Evolutionary conservation across 2,329 filamentous ascomycete species (phyloP).

Genomic region (Alternaria burnsii): DNA sequence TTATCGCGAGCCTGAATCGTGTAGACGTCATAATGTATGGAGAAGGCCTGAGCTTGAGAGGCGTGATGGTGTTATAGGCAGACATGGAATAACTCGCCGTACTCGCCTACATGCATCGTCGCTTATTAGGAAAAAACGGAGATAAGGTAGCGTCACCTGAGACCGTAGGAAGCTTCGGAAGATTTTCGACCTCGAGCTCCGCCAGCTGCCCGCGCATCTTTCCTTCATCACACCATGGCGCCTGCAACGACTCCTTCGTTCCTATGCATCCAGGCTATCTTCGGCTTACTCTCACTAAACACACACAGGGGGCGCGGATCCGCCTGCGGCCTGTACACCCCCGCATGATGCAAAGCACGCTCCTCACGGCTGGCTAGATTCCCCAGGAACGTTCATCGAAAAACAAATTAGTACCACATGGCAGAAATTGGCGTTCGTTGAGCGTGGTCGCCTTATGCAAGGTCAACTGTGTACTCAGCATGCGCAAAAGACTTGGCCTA

Average conservation of each 20-base stretch:
- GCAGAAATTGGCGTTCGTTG: conserved; percentile 13
- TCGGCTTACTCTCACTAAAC: conserved; percentile 36
- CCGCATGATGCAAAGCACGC: conserved; percentile 34
- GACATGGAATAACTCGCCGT: background rate
- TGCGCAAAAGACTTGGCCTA: conserved; percentile 19
- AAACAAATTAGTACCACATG: conserved; percentile 26
- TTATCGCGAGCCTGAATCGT: conserved; percentile 7
- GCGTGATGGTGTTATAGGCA: conserved; percentile 3
- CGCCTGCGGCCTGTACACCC: conserved; percentile 24
- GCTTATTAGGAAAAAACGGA: conserved; percentile 5
- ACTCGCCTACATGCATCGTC: background rate
- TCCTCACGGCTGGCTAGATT: conserved; percentile 33
- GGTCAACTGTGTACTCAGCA: conserved; percentile 13
- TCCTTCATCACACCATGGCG: conserved; percentile 33
- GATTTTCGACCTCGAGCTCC: conserved; percentile 11
- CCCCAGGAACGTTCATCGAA: conserved; percentile 21
- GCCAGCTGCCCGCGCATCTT: conserved; percentile 20
- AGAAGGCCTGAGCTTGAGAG: conserved; percentile 6
- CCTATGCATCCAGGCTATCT: conserved; percentile 34
- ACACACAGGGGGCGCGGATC: conserved; percentile 17
- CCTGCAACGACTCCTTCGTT: conserved; percentile 16
- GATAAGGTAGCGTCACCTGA: conserved; percentile 9
- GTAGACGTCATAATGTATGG: background rate
- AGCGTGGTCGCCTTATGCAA: conserved; percentile 24
- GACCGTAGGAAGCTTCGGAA: conserved; percentile 4